Base-by-base conservation (phyloP, 129 eudicot genomes). In the Artemisia tridentata region DNA sequence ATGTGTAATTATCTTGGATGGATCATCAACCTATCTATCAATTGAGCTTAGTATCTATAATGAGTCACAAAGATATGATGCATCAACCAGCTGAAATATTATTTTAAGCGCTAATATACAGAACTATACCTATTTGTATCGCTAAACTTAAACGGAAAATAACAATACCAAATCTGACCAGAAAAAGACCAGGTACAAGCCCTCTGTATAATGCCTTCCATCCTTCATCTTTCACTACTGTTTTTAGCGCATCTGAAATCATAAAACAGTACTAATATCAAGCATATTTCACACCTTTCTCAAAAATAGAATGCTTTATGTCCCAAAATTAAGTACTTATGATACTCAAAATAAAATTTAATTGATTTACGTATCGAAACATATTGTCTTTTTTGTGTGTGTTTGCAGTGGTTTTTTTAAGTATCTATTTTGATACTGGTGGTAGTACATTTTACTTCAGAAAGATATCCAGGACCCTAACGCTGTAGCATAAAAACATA, bases 211-310 rank as follows among this genome's bases (percentile, higher is more conserved):
- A 87, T 18, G 96, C 88, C 65, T 80, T 84, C 97, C 96, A 88
- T 48, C 97, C 97, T 82, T 91, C 97, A 73, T 91, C 97, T 86
- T 83, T 91, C 86, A 89, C 63, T 75, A 90, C 87, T 68, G 99
- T 95, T 79, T 83, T 80, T 56, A 95, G 62, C 79, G 97, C 97
- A 84, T 90, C 99, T 95, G 88, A 71, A 74, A 71, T 63, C 46
- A 72, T 31, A 59, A 25, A 65, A 67, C 10, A 46, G 59, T 20
- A 56, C 57, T 29, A 43, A 12, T 18, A 14, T 13, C 20, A 58
- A 31, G 3, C 8, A 17, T 54, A 3, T 18, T n/a, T 20, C 11
- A 63, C 55, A 45, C 17, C 56, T 65, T 43, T 65, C 69, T 43
- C 38, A 16, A 65, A 45, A 4, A 11, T 7, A 14, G 41, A 31